A percentile compares a stretch with the other conserved stretches of the same genome.
These are phyloP conservation scores for Phytophthora aleatoria DNA, from an alignment of 352 stramenopile species.

Conservation along the genomic window DNA sequence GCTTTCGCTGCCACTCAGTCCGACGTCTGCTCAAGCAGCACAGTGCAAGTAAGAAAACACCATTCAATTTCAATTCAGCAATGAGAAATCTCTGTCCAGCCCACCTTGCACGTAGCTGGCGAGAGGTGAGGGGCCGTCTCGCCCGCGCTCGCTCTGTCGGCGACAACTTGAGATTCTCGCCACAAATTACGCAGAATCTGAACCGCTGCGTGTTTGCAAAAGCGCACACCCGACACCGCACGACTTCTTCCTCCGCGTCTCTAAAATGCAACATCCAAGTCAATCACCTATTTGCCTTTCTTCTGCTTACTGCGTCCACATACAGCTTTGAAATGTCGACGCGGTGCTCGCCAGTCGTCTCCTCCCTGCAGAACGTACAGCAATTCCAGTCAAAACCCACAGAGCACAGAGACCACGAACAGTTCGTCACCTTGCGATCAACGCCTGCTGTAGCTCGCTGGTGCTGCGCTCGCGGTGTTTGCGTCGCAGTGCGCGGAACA, in stretches of 20 bases:
- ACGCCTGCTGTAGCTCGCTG: conserved; percentile 31
- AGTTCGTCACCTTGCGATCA: conserved; percentile 33
- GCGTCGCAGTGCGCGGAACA: conserved; percentile 37
- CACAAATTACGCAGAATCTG: conserved; percentile 49
- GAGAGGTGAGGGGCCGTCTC: conserved; percentile 13
- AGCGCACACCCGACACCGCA: conserved; percentile 25
- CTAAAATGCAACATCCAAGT: conserved; percentile 17
- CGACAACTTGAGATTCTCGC: conserved; percentile 37
- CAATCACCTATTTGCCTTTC: not conserved
- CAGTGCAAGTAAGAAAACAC: not conserved
- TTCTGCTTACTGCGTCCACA: not conserved
- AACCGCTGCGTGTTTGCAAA: conserved; percentile 56
- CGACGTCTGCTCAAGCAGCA: conserved; percentile 19
- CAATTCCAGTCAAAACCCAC: conserved; percentile 3
- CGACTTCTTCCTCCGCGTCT: conserved; percentile 38
- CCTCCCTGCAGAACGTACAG: conserved; percentile 8
- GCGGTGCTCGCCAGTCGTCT: conserved; percentile 40
- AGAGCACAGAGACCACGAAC: not conserved
- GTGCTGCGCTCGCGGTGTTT: conserved; percentile 19
- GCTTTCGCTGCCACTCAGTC: conserved; percentile 27
- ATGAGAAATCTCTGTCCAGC: not conserved
- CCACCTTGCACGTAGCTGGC: conserved; percentile 27
- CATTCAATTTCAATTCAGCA: not conserved
- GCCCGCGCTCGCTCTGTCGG: conserved; percentile 25
- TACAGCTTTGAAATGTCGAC: conserved; percentile 52